Percentiles rank a stretch among this genome's conserved stretches.
These are phyloP conservation scores for Tuber melanosporum DNA, from an alignment of 495 filamentous ascomycete species.

Conservation along the genomic window DNA sequence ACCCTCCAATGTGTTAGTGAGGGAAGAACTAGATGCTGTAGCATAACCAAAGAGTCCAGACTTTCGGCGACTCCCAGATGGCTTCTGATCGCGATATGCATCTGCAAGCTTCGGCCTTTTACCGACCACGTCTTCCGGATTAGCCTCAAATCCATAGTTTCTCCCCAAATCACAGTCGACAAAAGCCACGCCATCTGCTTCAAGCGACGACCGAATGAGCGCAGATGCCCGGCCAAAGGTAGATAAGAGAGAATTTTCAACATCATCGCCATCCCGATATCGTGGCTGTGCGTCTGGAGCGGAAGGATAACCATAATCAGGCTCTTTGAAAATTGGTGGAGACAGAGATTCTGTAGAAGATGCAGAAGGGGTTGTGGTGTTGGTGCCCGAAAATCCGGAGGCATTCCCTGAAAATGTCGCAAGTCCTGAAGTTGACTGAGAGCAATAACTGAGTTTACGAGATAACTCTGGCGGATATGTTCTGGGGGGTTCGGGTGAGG, in stretches of 20 bases:
- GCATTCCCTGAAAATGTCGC: conserved; percentile 14
- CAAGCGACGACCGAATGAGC: conserved; percentile 45
- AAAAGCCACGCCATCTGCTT: conserved; percentile 47
- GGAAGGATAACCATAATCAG: background rate
- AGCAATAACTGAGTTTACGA: conserved; percentile 21
- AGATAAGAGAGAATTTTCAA: conserved; percentile 27
- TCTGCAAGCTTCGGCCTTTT: conserved; percentile 5
- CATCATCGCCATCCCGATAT: conserved; percentile 8
- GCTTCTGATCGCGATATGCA: conserved; percentile 14
- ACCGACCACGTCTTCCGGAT: conserved; percentile 6
- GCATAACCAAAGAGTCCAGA: conserved; percentile 38
- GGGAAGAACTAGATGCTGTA: conserved; percentile 22
- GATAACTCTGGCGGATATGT: conserved; percentile 26
- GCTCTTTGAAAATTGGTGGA: background rate
- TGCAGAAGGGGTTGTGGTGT: conserved; percentile 17
- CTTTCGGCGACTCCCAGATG: conserved; percentile 19
- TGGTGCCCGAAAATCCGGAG: conserved; percentile 23
- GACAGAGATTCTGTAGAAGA: conserved; percentile 31
- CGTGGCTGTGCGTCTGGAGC: background rate
- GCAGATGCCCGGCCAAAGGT: conserved; percentile 46
- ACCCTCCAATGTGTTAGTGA: conserved; percentile 16
- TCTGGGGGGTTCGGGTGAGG: conserved; percentile 15
- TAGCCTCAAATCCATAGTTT: conserved; percentile 19
- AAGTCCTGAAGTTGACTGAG: conserved; percentile 11
- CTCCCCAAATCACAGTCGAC: conserved; percentile 43